Conservation (phyloP, 768 basidiomycete genomes). For the Lentinula detonsa region DNA sequence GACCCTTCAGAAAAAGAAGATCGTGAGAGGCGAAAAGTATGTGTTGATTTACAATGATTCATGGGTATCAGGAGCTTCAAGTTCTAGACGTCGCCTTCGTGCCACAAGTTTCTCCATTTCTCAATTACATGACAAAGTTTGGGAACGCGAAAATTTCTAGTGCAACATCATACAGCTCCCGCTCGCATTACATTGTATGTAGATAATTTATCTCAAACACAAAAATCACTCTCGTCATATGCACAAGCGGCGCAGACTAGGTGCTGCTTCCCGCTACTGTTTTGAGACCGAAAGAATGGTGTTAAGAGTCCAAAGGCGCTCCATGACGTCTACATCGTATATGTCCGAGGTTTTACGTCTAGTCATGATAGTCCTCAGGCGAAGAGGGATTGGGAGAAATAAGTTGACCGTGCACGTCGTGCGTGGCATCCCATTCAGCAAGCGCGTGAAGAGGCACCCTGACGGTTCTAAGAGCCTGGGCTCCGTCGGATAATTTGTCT, state of each 20-base stretch:
- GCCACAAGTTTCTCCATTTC: too few relatives aligned
- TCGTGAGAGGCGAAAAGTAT: not conserved
- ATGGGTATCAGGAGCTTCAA: not conserved
- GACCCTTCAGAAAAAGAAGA: not conserved
- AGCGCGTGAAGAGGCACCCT: slow-evolving; percentile 24
- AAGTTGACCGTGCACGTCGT: slow-evolving; percentile 17
- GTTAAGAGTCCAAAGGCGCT: too few relatives aligned
- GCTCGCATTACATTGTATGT: not conserved
- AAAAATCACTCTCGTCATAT: not conserved
- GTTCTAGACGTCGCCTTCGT: not conserved
- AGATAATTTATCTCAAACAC: not conserved
- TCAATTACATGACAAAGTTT: too few relatives aligned
- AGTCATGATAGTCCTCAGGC: not conserved
- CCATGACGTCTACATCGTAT: not conserved
- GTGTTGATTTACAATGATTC: too few relatives aligned
- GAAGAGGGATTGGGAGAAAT: not conserved
- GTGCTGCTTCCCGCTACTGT: not conserved
- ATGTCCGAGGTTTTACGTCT: not conserved
- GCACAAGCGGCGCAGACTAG: not conserved
- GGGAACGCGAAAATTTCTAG: not conserved
- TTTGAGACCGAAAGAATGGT: not conserved
- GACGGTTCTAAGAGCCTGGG: slow-evolving; percentile 23
- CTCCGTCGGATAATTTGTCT: slow-evolving; percentile 30
- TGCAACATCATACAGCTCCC: not conserved
- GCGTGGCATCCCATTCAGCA: slow-evolving; percentile 28